Conservation (phyloP, 768 basidiomycete genomes). For the Rhodotorula toruloides region DNA sequence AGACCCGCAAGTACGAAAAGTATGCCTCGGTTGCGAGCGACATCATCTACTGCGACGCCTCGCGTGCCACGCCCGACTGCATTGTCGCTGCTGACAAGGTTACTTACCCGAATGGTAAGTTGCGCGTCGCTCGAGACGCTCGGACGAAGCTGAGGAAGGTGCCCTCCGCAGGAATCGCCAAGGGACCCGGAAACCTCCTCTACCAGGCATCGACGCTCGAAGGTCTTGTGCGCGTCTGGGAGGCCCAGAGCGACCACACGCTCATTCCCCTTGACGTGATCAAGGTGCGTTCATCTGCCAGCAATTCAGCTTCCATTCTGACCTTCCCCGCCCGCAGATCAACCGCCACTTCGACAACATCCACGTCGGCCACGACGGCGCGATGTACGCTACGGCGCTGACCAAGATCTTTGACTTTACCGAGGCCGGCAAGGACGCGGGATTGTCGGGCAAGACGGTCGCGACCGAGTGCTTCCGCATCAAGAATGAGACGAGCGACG, state of each 20-base stretch:
- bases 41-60: conserved; percentile 62
- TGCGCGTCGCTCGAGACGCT: not conserved
- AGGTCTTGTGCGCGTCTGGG: conserved; percentile 56
- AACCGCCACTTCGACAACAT: conserved; percentile 58
- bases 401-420: conserved; percentile 49
- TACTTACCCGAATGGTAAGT: conserved; percentile 56
- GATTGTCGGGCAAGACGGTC: conserved; percentile 50
- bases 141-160: too few relatives aligned
- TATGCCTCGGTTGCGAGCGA: conserved; percentile 46
- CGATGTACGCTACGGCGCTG: conserved; percentile 59
- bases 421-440: conserved; percentile 11
- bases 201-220: conserved; percentile 56
- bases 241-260: conserved; percentile 58
- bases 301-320: conserved; percentile 6
- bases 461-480: conserved; percentile 48
- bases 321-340: conserved; percentile 10
- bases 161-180: conserved; percentile 20
- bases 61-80: conserved; percentile 52
- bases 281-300: not conserved
- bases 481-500: conserved; percentile 55
- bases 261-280: conserved; percentile 58
- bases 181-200: conserved; percentile 47
- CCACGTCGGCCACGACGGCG: conserved; percentile 56
- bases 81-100: conserved; percentile 57
- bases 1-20: conserved; percentile 17